phyloP scores from a whole-genome alignment of 2,329 filamentous ascomycete genomes.

The Xylariaceae sp. region DNA sequence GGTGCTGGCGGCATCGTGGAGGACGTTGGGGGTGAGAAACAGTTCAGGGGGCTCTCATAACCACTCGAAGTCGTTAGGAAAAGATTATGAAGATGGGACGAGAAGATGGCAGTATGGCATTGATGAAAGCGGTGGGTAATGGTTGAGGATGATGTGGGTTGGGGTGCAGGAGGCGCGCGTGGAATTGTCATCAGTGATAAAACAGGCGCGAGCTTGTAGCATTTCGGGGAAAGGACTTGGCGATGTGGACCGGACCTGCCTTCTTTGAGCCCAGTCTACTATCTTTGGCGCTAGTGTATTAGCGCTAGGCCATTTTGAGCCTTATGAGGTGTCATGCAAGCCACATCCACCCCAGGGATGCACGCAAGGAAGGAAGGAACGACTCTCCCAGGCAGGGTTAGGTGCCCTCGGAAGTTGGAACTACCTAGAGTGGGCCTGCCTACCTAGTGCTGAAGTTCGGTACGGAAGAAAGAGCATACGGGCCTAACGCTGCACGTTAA shows the following conservation, averaged over 20 bases:
- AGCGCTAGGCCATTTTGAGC: no score
- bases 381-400: no score
- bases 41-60: background rate
- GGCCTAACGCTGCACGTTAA: no score
- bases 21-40: background rate
- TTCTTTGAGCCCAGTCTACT: background rate
- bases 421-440: no score
- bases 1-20: slow-evolving; percentile 52
- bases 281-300: no score
- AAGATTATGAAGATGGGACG: background rate
- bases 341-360: no score
- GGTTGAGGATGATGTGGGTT: background rate
- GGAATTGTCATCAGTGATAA: background rate
- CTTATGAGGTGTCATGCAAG: no score
- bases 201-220: background rate
- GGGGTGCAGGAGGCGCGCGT: background rate
- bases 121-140: background rate
- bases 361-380: no score
- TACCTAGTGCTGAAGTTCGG: no score
- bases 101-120: no score
- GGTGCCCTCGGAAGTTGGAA: no score
- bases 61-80: background rate
- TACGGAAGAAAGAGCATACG: no score
- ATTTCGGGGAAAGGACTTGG: background rate
- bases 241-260: background rate